These are phyloP conservation scores for Phascolomyces articulosus DNA, from an alignment of 371 early-diverging fungal species.

Conservation along the genomic window DNA sequence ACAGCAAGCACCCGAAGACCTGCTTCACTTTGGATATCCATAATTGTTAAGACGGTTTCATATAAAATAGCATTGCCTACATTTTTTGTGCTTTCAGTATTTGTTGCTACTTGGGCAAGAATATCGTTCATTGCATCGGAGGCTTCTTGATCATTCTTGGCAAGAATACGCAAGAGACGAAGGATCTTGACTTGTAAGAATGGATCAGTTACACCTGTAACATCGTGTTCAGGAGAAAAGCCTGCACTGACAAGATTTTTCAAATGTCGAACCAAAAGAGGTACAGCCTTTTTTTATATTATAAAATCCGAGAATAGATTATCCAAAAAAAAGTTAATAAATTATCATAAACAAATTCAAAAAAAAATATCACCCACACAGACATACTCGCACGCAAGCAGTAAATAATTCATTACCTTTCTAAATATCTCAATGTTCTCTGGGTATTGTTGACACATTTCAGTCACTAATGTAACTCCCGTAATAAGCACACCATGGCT, in stretches of 20 bases:
- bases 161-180: constrained; percentile 87
- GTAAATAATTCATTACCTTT: constrained; percentile 41
- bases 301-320: too few species aligned
- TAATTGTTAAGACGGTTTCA: constrained; percentile 94
- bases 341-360: too few species aligned
- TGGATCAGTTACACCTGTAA: constrained; percentile 95
- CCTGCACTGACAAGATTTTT: constrained; percentile 88
- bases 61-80: constrained; percentile 97
- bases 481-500: constrained; percentile 96
- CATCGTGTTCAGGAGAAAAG: constrained; percentile 95
- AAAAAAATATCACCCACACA: too few species aligned
- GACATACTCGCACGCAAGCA: too few species aligned
- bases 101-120: constrained; percentile 95
- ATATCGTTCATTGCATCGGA: constrained; percentile 96
- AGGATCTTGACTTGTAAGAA: constrained; percentile 97
- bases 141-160: constrained; percentile 83
- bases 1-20: constrained; percentile 94
- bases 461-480: constrained; percentile 88
- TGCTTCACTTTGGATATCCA: constrained; percentile 92
- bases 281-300: constrained; percentile 64
- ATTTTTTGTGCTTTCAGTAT: constrained; percentile 93
- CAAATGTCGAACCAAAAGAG: constrained; percentile 85
- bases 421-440: constrained; percentile 74
- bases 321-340: not conserved
- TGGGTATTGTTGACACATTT: constrained; percentile 81